Base-by-base conservation (phyloP, 2,329 filamentous ascomycete species). In the Sarocladium kiliense region DNA sequence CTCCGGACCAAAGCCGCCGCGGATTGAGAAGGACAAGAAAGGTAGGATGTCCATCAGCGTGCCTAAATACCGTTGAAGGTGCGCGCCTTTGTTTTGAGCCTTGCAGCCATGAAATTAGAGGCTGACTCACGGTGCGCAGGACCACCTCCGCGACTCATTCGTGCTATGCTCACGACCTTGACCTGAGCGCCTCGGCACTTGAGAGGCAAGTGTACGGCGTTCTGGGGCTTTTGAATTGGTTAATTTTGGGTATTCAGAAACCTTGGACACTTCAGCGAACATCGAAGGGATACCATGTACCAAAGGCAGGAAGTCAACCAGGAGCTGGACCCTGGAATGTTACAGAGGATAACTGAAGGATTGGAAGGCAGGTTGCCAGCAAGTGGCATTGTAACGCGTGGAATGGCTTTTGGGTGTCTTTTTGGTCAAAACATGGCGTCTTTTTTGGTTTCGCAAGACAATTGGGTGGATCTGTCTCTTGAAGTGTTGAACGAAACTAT, bases 21-120 rank as follows among this genome's bases (percentile, higher is more conserved):
- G 87, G 63, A 84, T 96, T 64, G 88, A 91, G 74, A 91, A 88
- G 78, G 91, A 97, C 75, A 87, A 87, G 79, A 94, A 89, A 91
- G 91, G 92, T 95, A 94, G 87, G 88, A 86, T 94, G 84, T 84
- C 86, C 78, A 85, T 92, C 76, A 89, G 88, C 77, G 82, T 89
- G 72, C 88, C 88, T 66, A 84, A 85, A 75, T 80, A 84, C 72
- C 82, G 77, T 73, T 80, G 73, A 78, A 34, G 75, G 76, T 79
- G 74, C 69, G 77, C 70, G 63, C 64, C 64, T 63, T 60, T 61
- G 58, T 50, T 61, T 54, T 54, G 47, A 55, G 56, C 37, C 23
- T 53, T 53, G 37, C 41, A 54, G 54, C 53, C 54, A 55, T 58
- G 45, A 55, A 60, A 60, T 54, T 56, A 56, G 58, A 56, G 62